phyloP scores from a whole-genome alignment of 345 rosid genomes.

The Pistacia integerrima region DNA sequence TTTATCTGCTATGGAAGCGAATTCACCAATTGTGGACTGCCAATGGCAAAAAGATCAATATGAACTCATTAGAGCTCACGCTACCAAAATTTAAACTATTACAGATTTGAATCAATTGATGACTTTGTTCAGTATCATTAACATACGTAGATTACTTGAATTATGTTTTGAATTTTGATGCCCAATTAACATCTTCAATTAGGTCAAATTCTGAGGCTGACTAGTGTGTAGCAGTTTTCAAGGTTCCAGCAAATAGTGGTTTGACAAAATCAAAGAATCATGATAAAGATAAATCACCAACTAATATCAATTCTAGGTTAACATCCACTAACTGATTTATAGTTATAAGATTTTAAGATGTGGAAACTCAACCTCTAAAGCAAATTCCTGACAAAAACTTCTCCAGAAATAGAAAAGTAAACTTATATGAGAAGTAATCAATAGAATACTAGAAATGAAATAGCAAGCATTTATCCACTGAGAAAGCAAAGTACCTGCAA shows the following conservation, averaged over 20 bases:
- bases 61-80: background rate
- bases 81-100: constrained; percentile 3
- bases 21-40: constrained; percentile 76
- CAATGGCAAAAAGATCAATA: constrained; percentile 19
- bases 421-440: background rate
- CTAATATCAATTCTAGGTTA: background rate
- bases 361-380: background rate
- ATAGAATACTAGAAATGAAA: background rate
- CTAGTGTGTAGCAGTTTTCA: background rate
- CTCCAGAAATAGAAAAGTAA: background rate
- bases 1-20: constrained; percentile 81
- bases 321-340: background rate
- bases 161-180: background rate
- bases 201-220: background rate
- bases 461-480: constrained; percentile 8
- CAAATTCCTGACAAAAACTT: constrained; percentile 6
- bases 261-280: background rate
- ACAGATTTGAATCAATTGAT: background rate
- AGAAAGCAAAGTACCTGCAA: constrained; percentile 59
- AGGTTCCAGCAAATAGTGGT: background rate
- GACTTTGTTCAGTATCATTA: background rate
- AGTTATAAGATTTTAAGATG: background rate
- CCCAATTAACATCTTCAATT: background rate
- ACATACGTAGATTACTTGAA: background rate
- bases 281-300: background rate